Conservation (phyloP, 2,329 filamentous ascomycete species). For the Fusarium sp. region DNA sequence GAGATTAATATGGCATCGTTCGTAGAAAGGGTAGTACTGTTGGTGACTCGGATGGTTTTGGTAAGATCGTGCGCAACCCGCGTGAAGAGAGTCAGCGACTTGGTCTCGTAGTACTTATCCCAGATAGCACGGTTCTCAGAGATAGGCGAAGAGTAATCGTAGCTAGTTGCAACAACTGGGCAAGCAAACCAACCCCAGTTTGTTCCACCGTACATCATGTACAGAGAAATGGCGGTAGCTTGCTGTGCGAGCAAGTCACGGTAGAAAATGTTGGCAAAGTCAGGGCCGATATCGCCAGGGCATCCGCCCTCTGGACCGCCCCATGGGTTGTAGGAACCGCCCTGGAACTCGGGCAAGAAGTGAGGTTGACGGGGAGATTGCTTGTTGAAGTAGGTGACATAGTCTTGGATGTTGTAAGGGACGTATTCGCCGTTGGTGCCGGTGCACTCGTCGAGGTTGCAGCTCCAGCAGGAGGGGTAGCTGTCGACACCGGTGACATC, state of each 20-base stretch:
- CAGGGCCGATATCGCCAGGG: conserved; percentile 61
- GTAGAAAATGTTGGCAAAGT: conserved; percentile 73
- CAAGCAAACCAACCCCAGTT: conserved; percentile 69
- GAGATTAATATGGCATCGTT: conserved; percentile 63
- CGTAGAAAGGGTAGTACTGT: conserved; percentile 47
- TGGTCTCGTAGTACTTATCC: conserved; percentile 71
- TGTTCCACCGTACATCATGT: conserved; percentile 73
- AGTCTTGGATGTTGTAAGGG: conserved; percentile 54
- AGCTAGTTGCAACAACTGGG: conserved; percentile 67
- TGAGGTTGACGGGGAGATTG: conserved; percentile 39
- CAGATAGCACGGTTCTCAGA: conserved; percentile 66
- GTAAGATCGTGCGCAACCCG: conserved; percentile 60
- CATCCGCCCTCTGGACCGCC: conserved; percentile 67
- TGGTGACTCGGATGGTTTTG: conserved; percentile 60
- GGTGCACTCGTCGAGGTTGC: conserved; percentile 68
- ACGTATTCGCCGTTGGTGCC: conserved; percentile 68
- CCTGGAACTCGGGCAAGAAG: conserved; percentile 43
- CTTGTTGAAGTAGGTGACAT: conserved; percentile 45
- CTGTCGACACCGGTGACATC: conserved; percentile 63
- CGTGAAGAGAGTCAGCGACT: conserved; percentile 68
- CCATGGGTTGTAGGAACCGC: conserved; percentile 66
- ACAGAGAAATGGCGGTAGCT: conserved; percentile 68
- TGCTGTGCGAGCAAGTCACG: conserved; percentile 68
- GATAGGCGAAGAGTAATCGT: conserved; percentile 72
- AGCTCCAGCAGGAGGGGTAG: conserved; percentile 70